Conservation (phyloP, 139 green algal species). For the Coccomyxa sp. region DNA sequence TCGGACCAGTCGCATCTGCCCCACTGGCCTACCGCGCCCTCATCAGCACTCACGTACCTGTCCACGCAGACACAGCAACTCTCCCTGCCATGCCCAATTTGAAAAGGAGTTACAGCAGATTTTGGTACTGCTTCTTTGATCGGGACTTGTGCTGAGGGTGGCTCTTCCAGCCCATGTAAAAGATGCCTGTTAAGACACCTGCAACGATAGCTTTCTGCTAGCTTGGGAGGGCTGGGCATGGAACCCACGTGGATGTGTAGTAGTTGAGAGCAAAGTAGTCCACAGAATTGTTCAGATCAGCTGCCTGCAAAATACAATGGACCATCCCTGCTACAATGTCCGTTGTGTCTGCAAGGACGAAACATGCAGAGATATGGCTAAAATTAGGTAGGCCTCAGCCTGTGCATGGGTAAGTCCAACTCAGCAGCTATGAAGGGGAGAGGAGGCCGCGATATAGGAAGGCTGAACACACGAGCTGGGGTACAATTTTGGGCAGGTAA, state of each 20-base stretch:
- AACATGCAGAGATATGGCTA: background rate
- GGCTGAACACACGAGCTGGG: constrained; percentile 5
- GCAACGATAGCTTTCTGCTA: background rate
- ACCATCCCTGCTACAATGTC: background rate
- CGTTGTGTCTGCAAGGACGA: background rate
- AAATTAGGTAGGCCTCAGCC: background rate
- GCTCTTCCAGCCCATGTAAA: background rate
- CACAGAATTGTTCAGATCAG: constrained; percentile 32
- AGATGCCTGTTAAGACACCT: background rate
- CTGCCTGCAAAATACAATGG: constrained; percentile 5
- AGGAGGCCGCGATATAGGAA: no score
- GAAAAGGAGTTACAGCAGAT: background rate
- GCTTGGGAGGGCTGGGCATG: background rate
- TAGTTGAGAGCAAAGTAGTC: constrained; percentile 63
- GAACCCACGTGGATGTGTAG: constrained; percentile 40
- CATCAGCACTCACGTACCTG: background rate
- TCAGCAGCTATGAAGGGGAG: background rate
- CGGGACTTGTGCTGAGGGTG: background rate
- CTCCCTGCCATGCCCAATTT: background rate
- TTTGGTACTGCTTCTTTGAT: background rate
- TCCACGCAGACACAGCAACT: background rate
- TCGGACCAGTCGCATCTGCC: background rate
- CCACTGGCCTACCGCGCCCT: background rate
- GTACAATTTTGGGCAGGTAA: constrained; percentile 37
- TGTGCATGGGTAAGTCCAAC: background rate